Evolutionary conservation across 768 basidiomycete species (phyloP), one percentile per base, ranked within the genome.

Genomic region (Boletus vermiculosoides): DNA sequence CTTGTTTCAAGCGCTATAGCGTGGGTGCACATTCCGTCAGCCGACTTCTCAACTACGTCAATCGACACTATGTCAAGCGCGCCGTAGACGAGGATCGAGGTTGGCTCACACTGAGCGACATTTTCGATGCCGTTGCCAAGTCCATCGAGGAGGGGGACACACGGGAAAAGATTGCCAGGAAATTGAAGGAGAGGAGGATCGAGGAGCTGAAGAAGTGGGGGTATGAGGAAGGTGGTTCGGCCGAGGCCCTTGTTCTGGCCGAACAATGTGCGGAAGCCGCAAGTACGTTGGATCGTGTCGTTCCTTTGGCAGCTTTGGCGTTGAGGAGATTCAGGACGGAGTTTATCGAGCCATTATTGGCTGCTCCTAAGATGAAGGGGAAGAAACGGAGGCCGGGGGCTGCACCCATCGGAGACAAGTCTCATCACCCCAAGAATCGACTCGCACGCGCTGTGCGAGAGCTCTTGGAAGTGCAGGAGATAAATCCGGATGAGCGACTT

Each of bases 81-180:
- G 86, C 85, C 45, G 76, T 87, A 16, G 88, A 91, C 70, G 88
- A 91, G 70, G 89, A 89, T 71, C 82, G 78, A 60, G 88, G 89
- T 41, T 91, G 89, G 89, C 77, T 90, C 41, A 81, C 85, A 31
- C 73, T 90, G 42, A 77, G 76, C 50, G 88, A 90, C 66, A 78
- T 87, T 16, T 70, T 89, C 58, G 81, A 85, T 64, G 80, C 80
- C 25, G 80, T 84, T 52, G 80, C 83, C 49, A 82, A 79, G 63
- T 77, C 77, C 22, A 74, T 81, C 47, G 71, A 73, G 45, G 78
- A 83, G 52, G 74, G 72, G 40, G 82, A 82, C 62, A 78, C 81
- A n/a, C 80, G 83, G 28, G 84, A 84, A 66, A 80, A 82, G 64
- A 78, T 90, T 45, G 75, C 85, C 39, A 76, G 74, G 63, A 80